A percentile compares a stretch with the other conserved stretches of the same genome.
Evolutionary conservation across 768 basidiomycete species (phyloP).

Genomic region (Mycena rebaudengoi): DNA sequence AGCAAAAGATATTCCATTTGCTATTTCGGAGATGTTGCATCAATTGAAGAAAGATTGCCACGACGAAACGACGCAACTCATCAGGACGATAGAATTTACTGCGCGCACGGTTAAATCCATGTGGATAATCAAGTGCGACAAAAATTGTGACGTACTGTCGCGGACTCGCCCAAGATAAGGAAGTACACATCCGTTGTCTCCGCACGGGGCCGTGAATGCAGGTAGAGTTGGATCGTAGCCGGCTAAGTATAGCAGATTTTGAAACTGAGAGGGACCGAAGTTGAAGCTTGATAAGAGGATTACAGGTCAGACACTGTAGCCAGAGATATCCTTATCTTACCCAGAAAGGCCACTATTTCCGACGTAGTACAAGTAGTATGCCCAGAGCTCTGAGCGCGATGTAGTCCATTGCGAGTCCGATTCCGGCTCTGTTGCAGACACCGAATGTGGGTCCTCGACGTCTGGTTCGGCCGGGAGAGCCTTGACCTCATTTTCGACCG

Average conservation of each 20-base stretch:
- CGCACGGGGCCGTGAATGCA: conserved; percentile 62
- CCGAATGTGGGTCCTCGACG: too few relatives aligned
- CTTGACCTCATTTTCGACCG: conserved; percentile 14
- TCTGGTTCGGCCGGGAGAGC: not conserved
- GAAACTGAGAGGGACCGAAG: conserved; percentile 79
- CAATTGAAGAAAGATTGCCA: not conserved
- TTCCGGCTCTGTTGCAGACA: not conserved
- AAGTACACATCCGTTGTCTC: conserved; percentile 65
- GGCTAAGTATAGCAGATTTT: conserved; percentile 76
- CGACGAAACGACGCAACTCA: conserved; percentile 42
- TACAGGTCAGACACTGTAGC: conserved; percentile 38
- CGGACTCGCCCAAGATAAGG: conserved; percentile 69
- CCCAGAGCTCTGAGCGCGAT: conserved; percentile 60
- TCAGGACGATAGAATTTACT: conserved; percentile 82
- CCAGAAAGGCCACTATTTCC: conserved; percentile 77
- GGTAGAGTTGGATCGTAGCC: conserved; percentile 72
- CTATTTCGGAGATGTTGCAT: conserved; percentile 2
- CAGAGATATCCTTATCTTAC: conserved; percentile 40
- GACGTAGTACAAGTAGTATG: conserved; percentile 68
- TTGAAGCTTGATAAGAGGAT: conserved; percentile 51
- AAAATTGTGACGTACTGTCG: conserved; percentile 55
- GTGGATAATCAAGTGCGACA: not conserved
- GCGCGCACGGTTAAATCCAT: not conserved
- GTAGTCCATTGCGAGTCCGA: conserved; percentile 44
- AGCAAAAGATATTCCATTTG: conserved; percentile 83